Evolutionary conservation across 768 basidiomycete species (phyloP).

Genomic region (Mycena pura): DNA sequence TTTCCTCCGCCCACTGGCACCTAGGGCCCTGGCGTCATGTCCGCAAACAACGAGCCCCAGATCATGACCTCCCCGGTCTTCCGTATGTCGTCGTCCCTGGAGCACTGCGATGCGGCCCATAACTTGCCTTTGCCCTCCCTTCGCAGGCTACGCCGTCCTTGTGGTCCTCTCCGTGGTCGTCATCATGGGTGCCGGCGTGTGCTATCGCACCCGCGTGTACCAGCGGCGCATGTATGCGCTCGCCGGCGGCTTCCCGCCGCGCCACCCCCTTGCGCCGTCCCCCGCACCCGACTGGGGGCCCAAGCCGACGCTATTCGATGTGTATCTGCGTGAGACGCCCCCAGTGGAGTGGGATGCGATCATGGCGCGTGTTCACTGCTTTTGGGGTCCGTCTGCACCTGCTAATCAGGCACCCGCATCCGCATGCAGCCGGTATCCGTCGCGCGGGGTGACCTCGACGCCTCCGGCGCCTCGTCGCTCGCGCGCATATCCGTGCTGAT

Average conservation of each 20-base stretch:
- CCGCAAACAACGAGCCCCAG: neutral
- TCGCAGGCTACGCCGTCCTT: conserved; percentile 24
- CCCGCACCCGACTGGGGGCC: conserved; percentile 13
- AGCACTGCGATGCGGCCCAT: neutral
- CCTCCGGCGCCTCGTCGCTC: neutral
- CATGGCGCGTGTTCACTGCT: conserved; percentile 18
- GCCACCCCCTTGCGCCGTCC: neutral
- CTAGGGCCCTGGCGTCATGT: conserved; percentile 19
- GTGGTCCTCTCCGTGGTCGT: conserved; percentile 17
- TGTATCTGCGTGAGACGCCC: conserved; percentile 3
- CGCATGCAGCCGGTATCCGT: conserved; percentile 17
- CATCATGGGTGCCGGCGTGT: conserved; percentile 14
- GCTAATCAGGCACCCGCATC: neutral
- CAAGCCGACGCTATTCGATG: conserved; percentile 14
- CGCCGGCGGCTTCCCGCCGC: neutral
- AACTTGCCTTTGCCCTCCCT: neutral
- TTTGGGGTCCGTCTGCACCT: too few species aligned
- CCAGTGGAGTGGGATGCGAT: conserved; percentile 14
- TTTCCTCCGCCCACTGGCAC: too few species aligned
- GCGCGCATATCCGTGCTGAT: conserved; percentile 16
- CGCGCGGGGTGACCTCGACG: neutral
- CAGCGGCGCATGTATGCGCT: neutral
- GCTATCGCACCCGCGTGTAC: conserved; percentile 14
- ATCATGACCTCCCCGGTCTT: conserved; percentile 21
- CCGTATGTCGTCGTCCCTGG: neutral